Base-by-base conservation (phyloP, 2,329 filamentous ascomycete genomes). In the Pseudogymnoascus sp. region DNA sequence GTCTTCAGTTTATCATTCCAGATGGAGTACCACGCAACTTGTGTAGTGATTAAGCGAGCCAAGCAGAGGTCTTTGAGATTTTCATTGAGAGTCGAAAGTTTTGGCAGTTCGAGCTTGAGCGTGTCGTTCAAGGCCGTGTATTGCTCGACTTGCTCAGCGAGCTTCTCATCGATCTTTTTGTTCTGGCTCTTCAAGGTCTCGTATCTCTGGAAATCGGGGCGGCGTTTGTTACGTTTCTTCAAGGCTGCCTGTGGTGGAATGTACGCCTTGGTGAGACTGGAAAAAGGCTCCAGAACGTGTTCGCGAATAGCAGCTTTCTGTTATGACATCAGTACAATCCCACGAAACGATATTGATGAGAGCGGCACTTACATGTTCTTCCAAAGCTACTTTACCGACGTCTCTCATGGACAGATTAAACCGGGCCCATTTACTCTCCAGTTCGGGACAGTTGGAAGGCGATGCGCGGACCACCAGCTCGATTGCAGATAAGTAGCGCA, bases 371-470 rank as follows among this genome's bases (percentile, higher is more conserved):
- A 93, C 87, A 80, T 97, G 93, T 69, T 93, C 89, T 65, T 92
- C 89, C 21, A 97, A 80, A 4, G 90, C 89, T 67, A 92, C 85
- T 65, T 87, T 89, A 71, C 93, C 87, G 67, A 97, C 86, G 70
- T 97, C 93, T 67, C 90, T 85, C 77, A 96, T 90, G 36, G 89
- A 89, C 71, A 92, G 86, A 68, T 92, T 93, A 76, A 96, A 95
- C 66, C 88, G 90, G 60, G 92, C 89, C 91, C 93, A 97, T 74
- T 96, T 96, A 79, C 89, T 93, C 76, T 97, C 93, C 42, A 96
- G 79, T 74, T 97, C 93, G 0, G 91, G 87, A 23, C 21, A 61
- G 73, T 91, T 86, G 73, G 91, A 86, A 64, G 83, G 86, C 60
- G 88, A 89, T 11, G 87, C 87, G 40, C 85, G 86, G 76, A 96